Evolutionary conservation across 1,284 basidiomycete genomes (phyloP).

Genomic region (Cryptococcus maquisensis): DNA sequence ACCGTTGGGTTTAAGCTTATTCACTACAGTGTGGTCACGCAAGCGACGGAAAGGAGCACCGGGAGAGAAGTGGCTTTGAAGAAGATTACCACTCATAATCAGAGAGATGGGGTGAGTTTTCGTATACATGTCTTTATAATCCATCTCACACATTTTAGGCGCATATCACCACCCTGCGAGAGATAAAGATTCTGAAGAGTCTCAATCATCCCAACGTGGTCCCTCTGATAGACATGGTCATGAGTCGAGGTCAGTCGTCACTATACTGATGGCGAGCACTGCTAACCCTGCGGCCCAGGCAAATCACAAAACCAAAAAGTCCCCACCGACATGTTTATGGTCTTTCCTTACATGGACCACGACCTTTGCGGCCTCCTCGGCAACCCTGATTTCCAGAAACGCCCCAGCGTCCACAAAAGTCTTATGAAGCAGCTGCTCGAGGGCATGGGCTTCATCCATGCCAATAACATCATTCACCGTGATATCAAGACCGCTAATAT

Average conservation of each 20-base stretch:
- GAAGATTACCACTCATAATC: constrained; percentile 79
- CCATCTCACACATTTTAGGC: constrained; percentile 29
- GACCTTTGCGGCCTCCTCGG: constrained; percentile 92
- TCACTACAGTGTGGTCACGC: constrained; percentile 71
- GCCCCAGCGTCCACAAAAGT: constrained; percentile 82
- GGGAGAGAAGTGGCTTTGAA: constrained; percentile 79
- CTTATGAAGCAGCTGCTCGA: constrained; percentile 94
- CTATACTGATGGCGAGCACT: background rate
- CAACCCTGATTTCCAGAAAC: constrained; percentile 76
- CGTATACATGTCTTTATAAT: background rate
- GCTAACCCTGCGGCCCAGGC: constrained; percentile 20
- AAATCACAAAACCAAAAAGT: constrained; percentile 15
- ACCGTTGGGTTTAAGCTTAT: constrained; percentile 1
- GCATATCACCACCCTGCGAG: constrained; percentile 92
- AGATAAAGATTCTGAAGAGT: constrained; percentile 94
- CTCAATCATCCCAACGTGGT: constrained; percentile 82
- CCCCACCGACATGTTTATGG: constrained; percentile 75
- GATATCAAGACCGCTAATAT: constrained; percentile 99
- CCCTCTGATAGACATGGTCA: constrained; percentile 86
- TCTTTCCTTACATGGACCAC: constrained; percentile 99
- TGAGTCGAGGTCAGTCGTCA: constrained; percentile 46
- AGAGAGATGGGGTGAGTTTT: constrained; percentile 78
- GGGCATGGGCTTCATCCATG: constrained; percentile 92
- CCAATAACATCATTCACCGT: constrained; percentile 89
- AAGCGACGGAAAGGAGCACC: constrained; percentile 65